Percentiles rank a stretch among this genome's conserved stretches.
phyloP scores from a whole-genome alignment of 129 eudicot genomes.

The Saussurea involucrata region DNA sequence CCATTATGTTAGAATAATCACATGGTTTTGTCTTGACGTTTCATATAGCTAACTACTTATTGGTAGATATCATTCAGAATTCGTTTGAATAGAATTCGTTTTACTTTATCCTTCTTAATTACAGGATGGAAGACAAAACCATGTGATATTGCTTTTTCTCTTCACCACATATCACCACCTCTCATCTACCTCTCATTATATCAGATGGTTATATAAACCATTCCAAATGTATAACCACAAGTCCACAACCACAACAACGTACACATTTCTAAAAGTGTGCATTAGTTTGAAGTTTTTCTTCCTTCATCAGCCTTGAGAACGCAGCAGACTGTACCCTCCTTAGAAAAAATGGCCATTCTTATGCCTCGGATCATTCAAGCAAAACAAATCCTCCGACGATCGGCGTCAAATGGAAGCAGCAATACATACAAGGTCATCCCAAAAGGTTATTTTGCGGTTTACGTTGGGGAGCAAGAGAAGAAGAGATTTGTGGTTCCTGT shows the following conservation, averaged over 20 bases:
- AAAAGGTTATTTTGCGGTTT: background rate
- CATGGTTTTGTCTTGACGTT: too few species aligned
- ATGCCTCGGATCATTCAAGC: slow-evolving; percentile 2
- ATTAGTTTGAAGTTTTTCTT: background rate
- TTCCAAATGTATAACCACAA: background rate
- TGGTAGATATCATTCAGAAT: too few species aligned
- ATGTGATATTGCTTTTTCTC: background rate
- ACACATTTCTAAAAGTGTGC: too few species aligned
- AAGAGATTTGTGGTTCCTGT: background rate
- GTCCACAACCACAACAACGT: background rate
- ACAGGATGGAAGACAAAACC: slow-evolving; percentile 4
- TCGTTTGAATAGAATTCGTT: too few species aligned
- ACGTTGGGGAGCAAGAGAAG: background rate
- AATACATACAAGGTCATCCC: background rate
- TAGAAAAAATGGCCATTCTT: background rate
- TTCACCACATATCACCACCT: background rate
- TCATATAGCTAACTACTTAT: too few species aligned
- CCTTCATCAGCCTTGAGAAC: background rate
- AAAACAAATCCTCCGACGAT: background rate
- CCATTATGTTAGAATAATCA: too few species aligned
- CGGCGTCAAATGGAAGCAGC: background rate
- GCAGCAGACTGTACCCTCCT: background rate
- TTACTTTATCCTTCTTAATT: too few species aligned
- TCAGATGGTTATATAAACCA: background rate
- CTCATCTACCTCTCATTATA: background rate